These are phyloP conservation scores for Fusarium sacchari DNA, from an alignment of 2,329 filamentous ascomycete genomes.

Conservation along the genomic window DNA sequence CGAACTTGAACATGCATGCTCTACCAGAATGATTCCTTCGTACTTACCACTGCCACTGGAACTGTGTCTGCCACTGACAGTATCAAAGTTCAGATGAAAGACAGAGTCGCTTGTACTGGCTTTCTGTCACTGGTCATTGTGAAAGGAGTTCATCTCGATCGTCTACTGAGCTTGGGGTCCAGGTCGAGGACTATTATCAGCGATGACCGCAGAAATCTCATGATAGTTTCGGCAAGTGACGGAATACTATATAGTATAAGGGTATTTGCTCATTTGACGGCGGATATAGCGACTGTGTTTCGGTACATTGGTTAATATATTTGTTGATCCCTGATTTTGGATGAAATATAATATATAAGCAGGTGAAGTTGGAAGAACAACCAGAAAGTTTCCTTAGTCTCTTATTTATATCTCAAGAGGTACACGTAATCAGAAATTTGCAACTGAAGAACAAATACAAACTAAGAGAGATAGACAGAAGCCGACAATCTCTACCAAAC, in stretches of 20 bases:
- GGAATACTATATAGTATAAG: neutral
- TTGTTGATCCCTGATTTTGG: rapidly evolving
- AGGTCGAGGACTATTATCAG: neutral
- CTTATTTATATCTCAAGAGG: neutral
- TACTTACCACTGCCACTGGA: neutral
- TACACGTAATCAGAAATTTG: neutral
- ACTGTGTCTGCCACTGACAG: neutral
- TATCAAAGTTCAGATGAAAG: neutral
- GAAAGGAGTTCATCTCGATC: neutral
- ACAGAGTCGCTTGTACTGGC: neutral
- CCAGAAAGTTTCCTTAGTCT: too few relatives aligned
- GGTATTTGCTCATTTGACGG: too few relatives aligned
- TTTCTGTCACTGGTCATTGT: too few relatives aligned
- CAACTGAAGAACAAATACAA: neutral
- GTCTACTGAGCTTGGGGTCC: neutral
- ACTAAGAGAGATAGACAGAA: neutral
- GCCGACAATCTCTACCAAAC: neutral
- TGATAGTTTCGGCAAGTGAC: neutral
- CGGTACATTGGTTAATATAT: rapidly evolving
- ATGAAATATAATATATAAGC: neutral
- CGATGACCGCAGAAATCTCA: neutral
- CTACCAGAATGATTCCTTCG: neutral
- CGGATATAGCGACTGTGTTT: neutral
- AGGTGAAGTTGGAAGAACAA: too few relatives aligned
- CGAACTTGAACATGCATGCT: neutral